These are phyloP conservation scores for Albatrellus ellisii DNA, from an alignment of 768 basidiomycete genomes.

Conservation along the genomic window DNA sequence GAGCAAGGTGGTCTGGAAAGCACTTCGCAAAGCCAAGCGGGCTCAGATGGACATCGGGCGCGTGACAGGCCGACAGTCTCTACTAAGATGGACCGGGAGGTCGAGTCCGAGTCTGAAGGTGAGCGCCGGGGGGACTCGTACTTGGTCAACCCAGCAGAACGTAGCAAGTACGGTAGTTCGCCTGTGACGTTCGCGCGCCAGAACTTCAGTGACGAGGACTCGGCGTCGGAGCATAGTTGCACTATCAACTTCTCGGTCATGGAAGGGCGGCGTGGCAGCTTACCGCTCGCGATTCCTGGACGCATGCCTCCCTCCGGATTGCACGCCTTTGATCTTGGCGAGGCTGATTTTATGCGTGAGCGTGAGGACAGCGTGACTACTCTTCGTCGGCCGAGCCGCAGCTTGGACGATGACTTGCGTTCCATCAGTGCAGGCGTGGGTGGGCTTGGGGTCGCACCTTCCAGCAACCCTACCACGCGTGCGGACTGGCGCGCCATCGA, in stretches of 20 bases:
- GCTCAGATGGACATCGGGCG: slow-evolving; percentile 1
- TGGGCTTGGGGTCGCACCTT: neutral
- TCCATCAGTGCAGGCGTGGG: neutral
- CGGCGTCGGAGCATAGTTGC: neutral
- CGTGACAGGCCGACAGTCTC: slow-evolving; percentile 2
- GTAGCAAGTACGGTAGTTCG: neutral
- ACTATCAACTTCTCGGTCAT: neutral
- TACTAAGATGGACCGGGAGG: slow-evolving; percentile 1
- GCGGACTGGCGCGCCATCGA: neutral
- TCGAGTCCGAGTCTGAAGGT: slow-evolving; percentile 2
- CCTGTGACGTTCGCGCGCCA: slow-evolving; percentile 2
- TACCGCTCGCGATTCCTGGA: neutral
- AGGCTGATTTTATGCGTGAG: neutral
- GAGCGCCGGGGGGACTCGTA: slow-evolving; percentile 3
- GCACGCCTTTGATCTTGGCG: neutral
- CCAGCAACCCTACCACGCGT: neutral
- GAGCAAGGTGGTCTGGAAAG: slow-evolving; percentile 5
- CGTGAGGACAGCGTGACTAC: slow-evolving; percentile 5
- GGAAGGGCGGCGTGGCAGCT: slow-evolving; percentile 1
- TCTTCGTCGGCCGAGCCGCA: slow-evolving; percentile 4
- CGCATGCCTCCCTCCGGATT: neutral
- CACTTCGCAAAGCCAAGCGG: slow-evolving; percentile 1
- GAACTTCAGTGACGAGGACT: slow-evolving; percentile 1
- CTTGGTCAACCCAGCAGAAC: neutral
- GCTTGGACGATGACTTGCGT: slow-evolving; percentile 4